These are phyloP conservation scores for Picea engelmannii DNA, from an alignment of 83 land plant species.

Conservation along the genomic window DNA sequence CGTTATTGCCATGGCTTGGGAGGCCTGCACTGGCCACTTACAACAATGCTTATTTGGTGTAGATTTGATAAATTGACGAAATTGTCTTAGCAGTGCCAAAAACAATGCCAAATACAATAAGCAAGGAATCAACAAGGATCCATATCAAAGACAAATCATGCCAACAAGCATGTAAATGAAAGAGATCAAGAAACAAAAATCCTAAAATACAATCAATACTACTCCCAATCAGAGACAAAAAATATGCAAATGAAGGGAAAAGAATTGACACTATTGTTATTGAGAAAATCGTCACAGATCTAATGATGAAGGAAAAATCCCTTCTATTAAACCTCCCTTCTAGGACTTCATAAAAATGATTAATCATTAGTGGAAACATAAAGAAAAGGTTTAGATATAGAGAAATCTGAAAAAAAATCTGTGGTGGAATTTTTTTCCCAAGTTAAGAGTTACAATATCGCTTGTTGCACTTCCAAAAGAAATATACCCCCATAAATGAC, in stretches of 20 bases:
- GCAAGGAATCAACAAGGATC: not conserved
- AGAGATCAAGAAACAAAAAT: conserved; percentile 21
- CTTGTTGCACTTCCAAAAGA: conserved; percentile 25
- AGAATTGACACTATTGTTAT: conserved; percentile 10
- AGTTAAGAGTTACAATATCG: conserved; percentile 20
- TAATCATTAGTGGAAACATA: conserved; percentile 22
- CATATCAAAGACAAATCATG: not conserved
- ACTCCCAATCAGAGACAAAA: conserved; percentile 26
- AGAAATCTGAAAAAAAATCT: conserved; percentile 16
- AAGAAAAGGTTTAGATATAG: conserved; percentile 24
- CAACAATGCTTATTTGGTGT: not conserved
- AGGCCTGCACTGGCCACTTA: too few species aligned
- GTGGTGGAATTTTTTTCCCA: not conserved
- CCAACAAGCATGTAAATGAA: conserved; percentile 19
- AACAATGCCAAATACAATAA: conserved; percentile 6
- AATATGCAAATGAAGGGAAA: conserved; percentile 18
- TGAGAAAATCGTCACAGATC: not conserved
- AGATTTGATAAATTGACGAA: not conserved
- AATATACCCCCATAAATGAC: conserved; percentile 13
- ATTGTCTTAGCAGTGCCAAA: not conserved
- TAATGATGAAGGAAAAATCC: not conserved
- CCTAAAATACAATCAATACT: conserved; percentile 20
- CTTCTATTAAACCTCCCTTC: conserved; percentile 16
- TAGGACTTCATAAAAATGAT: conserved; percentile 22
- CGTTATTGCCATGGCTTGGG: too few species aligned